Conservation (phyloP, 805 yeast species). For the Candida coquimbonensis region DNA sequence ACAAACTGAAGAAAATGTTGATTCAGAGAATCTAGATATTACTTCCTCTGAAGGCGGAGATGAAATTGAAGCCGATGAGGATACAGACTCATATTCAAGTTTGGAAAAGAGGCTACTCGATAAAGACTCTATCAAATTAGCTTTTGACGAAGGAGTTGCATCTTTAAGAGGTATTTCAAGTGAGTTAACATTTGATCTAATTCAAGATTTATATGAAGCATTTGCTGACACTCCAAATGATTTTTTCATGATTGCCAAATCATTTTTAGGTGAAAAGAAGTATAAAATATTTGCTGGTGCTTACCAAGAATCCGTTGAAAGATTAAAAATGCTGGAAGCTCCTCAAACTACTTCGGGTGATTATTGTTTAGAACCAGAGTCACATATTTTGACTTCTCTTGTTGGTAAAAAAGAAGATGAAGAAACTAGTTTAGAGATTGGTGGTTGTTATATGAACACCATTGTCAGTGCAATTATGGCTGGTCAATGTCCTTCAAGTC, state of each 20-base stretch:
- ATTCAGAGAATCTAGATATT: no score
- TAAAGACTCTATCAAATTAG: background rate
- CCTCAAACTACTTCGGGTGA: background rate
- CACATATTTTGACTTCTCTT: background rate
- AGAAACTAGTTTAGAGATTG: slow-evolving; percentile 1
- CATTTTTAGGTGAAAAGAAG: slow-evolving; percentile 4
- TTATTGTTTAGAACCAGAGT: slow-evolving; percentile 6
- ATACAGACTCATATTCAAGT: background rate
- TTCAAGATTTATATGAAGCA: slow-evolving; percentile 6
- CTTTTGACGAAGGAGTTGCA: slow-evolving; percentile 1
- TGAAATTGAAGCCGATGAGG: background rate
- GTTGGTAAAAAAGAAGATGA: background rate
- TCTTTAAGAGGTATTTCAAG: slow-evolving; percentile 1
- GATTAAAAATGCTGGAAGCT: background rate
- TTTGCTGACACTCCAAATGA: slow-evolving; percentile 2
- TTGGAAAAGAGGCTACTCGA: background rate
- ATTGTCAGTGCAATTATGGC: background rate
- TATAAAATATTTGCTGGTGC: slow-evolving; percentile 6
- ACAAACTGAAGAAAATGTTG: no score
- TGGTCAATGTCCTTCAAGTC: slow-evolving; percentile 6
- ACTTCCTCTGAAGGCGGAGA: background rate
- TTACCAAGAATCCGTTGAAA: slow-evolving; percentile 6
- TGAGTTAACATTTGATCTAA: slow-evolving; percentile 5
- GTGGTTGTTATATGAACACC: slow-evolving; percentile 6
- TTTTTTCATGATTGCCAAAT: slow-evolving; percentile 2